These are phyloP conservation scores for Dionaea muscipula DNA, from an alignment of 179 eudicot species.

Conservation along the genomic window DNA sequence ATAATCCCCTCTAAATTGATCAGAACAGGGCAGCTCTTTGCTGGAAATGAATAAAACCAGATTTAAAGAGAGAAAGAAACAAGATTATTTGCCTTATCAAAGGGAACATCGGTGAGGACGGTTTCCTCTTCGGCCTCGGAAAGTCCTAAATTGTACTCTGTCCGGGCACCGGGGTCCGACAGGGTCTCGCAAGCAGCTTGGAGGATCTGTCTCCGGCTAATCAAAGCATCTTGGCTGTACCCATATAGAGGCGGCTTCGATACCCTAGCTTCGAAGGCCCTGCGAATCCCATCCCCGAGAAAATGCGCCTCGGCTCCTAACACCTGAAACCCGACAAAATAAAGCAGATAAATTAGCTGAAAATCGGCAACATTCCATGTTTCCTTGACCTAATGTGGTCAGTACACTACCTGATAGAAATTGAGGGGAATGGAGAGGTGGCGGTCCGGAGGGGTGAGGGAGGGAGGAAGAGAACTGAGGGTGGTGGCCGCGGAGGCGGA, in stretches of 20 bases:
- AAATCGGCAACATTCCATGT: background rate
- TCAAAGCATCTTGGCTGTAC: constrained; percentile 59
- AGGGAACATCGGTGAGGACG: constrained; percentile 64
- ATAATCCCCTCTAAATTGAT: background rate
- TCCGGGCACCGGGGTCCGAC: constrained; percentile 42
- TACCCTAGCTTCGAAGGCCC: constrained; percentile 72
- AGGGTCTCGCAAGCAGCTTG: constrained; percentile 90
- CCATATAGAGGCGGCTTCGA: constrained; percentile 75
- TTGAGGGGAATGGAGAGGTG: constrained; percentile 67
- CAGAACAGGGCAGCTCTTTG: background rate
- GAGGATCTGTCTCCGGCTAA: constrained; percentile 75
- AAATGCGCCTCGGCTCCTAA: constrained; percentile 78
- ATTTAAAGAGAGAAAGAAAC: background rate
- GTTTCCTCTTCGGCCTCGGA: constrained; percentile 62
- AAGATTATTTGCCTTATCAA: constrained; percentile 49
- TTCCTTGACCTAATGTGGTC: background rate
- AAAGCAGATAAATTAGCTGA: background rate
- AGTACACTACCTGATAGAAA: constrained; percentile 38
- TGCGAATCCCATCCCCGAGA: constrained; percentile 72
- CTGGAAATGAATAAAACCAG: background rate
- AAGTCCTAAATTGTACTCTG: constrained; percentile 80
- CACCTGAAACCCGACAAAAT: constrained; percentile 20
- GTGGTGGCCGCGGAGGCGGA: constrained; percentile 20
- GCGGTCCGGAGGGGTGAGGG: constrained; percentile 56
- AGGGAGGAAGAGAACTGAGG: constrained; percentile 34